phyloP scores from a whole-genome alignment of 345 rosid genomes.

The Dovyalis caffra region DNA sequence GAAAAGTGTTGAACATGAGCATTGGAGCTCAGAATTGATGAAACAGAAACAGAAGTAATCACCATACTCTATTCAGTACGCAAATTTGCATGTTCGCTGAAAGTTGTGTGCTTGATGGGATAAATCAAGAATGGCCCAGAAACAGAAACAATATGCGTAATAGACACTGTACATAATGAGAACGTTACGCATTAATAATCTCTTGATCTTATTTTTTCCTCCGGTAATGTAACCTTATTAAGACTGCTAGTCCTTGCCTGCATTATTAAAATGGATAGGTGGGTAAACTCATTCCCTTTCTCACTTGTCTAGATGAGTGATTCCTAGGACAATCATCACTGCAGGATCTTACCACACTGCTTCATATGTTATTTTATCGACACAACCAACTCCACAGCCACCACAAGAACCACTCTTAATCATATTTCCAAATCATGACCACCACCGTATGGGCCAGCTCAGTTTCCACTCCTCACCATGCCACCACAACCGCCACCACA shows the following conservation, averaged over 20 bases:
- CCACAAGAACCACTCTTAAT: too few species aligned
- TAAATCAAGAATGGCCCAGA: not conserved
- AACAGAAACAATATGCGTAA: not conserved
- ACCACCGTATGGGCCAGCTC: slow-evolving; percentile 7
- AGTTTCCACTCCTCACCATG: slow-evolving; percentile 7
- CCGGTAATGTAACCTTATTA: not conserved
- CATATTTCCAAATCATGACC: too few species aligned
- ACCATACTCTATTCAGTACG: not conserved
- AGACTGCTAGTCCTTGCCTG: not conserved
- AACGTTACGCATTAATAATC: not conserved
- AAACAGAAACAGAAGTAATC: not conserved
- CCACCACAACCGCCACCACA: slow-evolving; percentile 5
- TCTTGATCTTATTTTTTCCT: not conserved
- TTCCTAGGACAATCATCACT: not conserved
- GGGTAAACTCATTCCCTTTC: not conserved
- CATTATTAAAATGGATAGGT: not conserved
- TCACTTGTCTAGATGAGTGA: not conserved
- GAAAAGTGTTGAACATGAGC: not conserved
- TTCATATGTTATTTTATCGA: too few species aligned
- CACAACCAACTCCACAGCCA: slow-evolving; percentile 3
- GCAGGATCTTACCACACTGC: not conserved
- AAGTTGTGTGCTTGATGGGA: too few species aligned
- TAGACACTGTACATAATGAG: not conserved
- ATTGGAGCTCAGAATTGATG: not conserved
- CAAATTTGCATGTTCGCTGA: not conserved